A percentile compares a stretch with the other conserved stretches of the same genome.
These are phyloP conservation scores for Omphalea diandra DNA, from an alignment of 441 rosid species.

Conservation along the genomic window DNA sequence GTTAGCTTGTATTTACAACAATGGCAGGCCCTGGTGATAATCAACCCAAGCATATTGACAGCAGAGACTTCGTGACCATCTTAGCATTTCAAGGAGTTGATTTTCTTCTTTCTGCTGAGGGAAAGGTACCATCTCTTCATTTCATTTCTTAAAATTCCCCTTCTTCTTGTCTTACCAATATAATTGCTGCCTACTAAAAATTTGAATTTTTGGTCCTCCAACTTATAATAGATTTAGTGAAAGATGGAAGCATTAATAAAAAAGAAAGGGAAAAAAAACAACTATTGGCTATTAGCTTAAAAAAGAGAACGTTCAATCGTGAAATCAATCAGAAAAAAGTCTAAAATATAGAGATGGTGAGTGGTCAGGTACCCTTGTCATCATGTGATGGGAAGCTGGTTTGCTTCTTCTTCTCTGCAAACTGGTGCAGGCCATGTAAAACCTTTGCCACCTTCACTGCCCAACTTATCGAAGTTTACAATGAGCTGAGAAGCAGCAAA, in stretches of 20 bases:
- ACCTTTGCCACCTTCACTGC: constrained; percentile 55
- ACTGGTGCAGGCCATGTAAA: constrained; percentile 86
- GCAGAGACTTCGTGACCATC: constrained; percentile 34
- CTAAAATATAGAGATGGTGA: constrained; percentile 4
- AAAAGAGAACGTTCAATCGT: not conserved
- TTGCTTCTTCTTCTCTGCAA: constrained; percentile 79
- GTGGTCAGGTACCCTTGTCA: constrained; percentile 60
- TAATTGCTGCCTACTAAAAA: not conserved
- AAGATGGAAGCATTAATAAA: not conserved
- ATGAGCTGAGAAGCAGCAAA: constrained; percentile 34
- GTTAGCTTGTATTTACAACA: constrained; percentile 15
- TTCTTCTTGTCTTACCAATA: too few relatives aligned
- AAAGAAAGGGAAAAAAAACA: not conserved
- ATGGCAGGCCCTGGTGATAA: constrained; percentile 47
- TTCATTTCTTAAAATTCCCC: not conserved
- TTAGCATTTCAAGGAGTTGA: constrained; percentile 57
- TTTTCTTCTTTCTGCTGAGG: constrained; percentile 54
- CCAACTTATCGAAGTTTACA: constrained; percentile 56
- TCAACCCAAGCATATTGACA: constrained; percentile 28
- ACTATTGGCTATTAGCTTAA: not conserved
- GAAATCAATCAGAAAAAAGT: not conserved
- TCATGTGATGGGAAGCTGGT: constrained; percentile 46
- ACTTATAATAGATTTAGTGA: not conserved
- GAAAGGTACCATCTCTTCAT: constrained; percentile 39
- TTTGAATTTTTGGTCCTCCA: not conserved